Percentiles rank a stretch among this genome's conserved stretches.
Evolutionary conservation across 768 basidiomycete genomes (phyloP).

Genomic region (Cystobasidium ongulense): DNA sequence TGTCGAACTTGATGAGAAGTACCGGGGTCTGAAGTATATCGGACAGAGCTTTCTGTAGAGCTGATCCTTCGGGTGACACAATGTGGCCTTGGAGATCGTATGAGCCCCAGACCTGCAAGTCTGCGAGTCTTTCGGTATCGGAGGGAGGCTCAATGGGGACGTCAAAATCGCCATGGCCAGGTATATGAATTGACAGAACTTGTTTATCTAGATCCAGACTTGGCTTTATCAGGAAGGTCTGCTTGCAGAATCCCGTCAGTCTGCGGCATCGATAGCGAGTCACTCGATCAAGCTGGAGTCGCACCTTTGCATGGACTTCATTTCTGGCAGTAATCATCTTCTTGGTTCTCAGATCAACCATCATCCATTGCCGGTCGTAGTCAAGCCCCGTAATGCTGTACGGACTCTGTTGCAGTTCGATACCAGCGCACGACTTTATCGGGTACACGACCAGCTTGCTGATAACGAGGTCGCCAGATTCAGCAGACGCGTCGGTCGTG

Average conservation of each 20-base stretch:
- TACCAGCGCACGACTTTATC: constrained; percentile 22
- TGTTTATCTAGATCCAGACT: neutral
- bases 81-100: constrained; percentile 15
- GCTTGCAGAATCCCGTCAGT: neutral
- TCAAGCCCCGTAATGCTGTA: constrained; percentile 10
- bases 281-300: neutral
- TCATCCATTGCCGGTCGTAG: constrained; percentile 27
- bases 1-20: constrained; percentile 19
- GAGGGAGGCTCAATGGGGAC: neutral
- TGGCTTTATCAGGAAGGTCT: constrained; percentile 22
- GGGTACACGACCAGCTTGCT: constrained; percentile 20
- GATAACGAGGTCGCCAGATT: neutral
- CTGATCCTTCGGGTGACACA: constrained; percentile 7
- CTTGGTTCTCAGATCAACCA: constrained; percentile 5
- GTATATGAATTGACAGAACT: constrained; percentile 4
- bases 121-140: constrained; percentile 14
- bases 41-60: constrained; percentile 17
- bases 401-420: neutral
- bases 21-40: neutral
- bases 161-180: neutral
- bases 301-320: constrained; percentile 2
- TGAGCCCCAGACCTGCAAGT: constrained; percentile 24
- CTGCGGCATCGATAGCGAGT: neutral
- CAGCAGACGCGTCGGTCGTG: neutral
- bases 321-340: constrained; percentile 29